phyloP scores from a whole-genome alignment of 2,329 filamentous ascomycete species.

The Nemania diffusa region DNA sequence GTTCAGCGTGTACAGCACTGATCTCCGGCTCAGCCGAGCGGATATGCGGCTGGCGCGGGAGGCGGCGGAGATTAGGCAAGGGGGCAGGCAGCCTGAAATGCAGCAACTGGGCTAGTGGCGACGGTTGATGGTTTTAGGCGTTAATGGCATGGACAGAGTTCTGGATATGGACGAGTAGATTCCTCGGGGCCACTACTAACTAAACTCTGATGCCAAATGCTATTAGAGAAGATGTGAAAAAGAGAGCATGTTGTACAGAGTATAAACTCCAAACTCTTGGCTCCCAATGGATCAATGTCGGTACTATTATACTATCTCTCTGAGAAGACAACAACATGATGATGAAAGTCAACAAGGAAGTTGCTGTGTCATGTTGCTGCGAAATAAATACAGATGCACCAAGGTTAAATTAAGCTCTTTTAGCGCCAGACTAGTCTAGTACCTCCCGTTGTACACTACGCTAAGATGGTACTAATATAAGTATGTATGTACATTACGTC shows the following conservation, averaged over 20 bases:
- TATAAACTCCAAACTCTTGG: neutral
- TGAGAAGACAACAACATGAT: neutral
- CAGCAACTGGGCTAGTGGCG: constrained; percentile 46
- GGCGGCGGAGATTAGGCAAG: constrained; percentile 55
- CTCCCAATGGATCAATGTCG: too few species aligned
- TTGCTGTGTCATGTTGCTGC: too few species aligned
- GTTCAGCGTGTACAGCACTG: constrained; percentile 79
- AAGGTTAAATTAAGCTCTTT: neutral
- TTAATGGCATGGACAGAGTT: neutral
- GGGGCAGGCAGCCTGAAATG: constrained; percentile 46
- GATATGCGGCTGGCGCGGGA: constrained; percentile 81
- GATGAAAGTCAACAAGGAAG: neutral
- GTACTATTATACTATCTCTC: neutral
- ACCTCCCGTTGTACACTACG: too few species aligned
- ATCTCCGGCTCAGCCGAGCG: constrained; percentile 73
- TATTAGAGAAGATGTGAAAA: neutral
- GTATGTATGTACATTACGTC: neutral
- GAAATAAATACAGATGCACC: too few species aligned
- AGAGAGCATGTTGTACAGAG: neutral
- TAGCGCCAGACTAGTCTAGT: neutral
- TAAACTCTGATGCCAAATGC: neutral
- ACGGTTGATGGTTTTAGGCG: constrained; percentile 20
- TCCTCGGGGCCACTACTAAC: neutral
- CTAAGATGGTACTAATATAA: neutral
- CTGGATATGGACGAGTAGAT: neutral